Evolutionary conservation across 768 basidiomycete genomes (phyloP).

Genomic region (Rhizopogon sp.): DNA sequence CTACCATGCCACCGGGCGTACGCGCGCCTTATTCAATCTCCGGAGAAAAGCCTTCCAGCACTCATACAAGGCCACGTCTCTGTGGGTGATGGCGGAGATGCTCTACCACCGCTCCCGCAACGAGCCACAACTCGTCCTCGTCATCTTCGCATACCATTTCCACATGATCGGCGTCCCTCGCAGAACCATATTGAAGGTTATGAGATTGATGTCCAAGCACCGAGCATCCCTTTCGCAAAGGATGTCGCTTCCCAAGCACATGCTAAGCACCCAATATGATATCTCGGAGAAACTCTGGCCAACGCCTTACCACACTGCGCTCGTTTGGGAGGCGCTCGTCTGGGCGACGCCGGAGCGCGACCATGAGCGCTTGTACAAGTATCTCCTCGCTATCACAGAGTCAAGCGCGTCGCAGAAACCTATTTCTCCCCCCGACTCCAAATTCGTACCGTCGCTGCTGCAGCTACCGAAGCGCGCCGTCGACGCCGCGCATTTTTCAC

Average conservation of each 20-base stretch:
- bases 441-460: slow-evolving; percentile 6
- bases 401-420: not conserved
- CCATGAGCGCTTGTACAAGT: slow-evolving; percentile 37
- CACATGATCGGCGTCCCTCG: slow-evolving; percentile 47
- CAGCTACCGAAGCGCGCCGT: slow-evolving; percentile 22
- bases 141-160: slow-evolving; percentile 48
- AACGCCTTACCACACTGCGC: slow-evolving; percentile 25
- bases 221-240: not conserved
- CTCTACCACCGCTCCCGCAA: slow-evolving; percentile 18
- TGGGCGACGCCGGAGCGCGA: slow-evolving; percentile 12
- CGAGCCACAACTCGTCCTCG: slow-evolving; percentile 20
- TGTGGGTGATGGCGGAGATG: slow-evolving; percentile 26
- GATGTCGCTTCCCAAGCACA: slow-evolving; percentile 1
- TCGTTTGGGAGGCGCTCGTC: slow-evolving; percentile 31
- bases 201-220: slow-evolving; percentile 4
- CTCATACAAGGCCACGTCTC: slow-evolving; percentile 18
- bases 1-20: slow-evolving; percentile 17
- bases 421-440: not conserved
- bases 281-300: slow-evolving; percentile 26
- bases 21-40: slow-evolving; percentile 12
- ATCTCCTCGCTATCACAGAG: slow-evolving; percentile 29
- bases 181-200: slow-evolving; percentile 15
- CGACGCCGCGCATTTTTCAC: slow-evolving; percentile 42
- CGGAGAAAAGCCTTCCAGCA: slow-evolving; percentile 17
- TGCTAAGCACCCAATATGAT: not conserved